These are phyloP conservation scores for Chlorella vulgaris DNA, from an alignment of 139 green algal genomes.

Conservation along the genomic window DNA sequence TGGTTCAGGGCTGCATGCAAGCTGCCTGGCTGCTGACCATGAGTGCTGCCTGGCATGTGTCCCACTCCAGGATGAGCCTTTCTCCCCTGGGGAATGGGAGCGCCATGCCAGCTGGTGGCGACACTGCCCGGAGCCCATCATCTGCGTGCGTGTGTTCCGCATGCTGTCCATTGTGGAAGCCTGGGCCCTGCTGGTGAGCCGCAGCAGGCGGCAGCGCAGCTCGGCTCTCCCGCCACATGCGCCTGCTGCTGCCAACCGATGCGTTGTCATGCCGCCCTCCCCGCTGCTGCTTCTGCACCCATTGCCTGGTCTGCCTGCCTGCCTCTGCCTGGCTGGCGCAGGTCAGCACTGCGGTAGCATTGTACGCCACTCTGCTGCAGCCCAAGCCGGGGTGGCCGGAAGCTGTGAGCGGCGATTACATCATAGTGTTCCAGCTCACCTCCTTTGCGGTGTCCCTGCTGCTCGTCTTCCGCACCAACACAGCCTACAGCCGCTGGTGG, in stretches of 20 bases:
- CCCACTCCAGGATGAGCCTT: slow-evolving; percentile 14
- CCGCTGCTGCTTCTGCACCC: too few species aligned
- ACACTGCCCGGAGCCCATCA: slow-evolving; percentile 34
- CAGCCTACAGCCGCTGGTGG: slow-evolving; percentile 56
- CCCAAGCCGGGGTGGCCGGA: slow-evolving; percentile 16
- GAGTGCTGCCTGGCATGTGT: background rate
- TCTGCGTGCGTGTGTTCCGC: slow-evolving; percentile 23
- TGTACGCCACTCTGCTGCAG: slow-evolving; percentile 25
- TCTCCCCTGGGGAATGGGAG: slow-evolving; percentile 20
- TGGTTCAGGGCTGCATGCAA: background rate
- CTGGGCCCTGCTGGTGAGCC: slow-evolving; percentile 11
- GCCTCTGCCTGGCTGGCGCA: background rate
- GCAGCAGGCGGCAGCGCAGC: background rate
- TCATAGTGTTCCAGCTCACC: slow-evolving; percentile 43
- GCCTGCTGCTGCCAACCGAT: background rate
- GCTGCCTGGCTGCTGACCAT: background rate
- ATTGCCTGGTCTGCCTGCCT: background rate
- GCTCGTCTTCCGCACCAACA: slow-evolving; percentile 63
- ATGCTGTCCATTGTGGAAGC: slow-evolving; percentile 9
- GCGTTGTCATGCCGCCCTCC: too few species aligned
- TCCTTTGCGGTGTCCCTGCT: slow-evolving; percentile 53
- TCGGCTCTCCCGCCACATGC: background rate
- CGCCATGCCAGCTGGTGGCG: slow-evolving; percentile 31
- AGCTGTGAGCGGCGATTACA: background rate
- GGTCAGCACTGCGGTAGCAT: background rate